Base-by-base conservation (phyloP, 2,329 filamentous ascomycete species). In the Magnaporthiopsis rhizophila region DNA sequence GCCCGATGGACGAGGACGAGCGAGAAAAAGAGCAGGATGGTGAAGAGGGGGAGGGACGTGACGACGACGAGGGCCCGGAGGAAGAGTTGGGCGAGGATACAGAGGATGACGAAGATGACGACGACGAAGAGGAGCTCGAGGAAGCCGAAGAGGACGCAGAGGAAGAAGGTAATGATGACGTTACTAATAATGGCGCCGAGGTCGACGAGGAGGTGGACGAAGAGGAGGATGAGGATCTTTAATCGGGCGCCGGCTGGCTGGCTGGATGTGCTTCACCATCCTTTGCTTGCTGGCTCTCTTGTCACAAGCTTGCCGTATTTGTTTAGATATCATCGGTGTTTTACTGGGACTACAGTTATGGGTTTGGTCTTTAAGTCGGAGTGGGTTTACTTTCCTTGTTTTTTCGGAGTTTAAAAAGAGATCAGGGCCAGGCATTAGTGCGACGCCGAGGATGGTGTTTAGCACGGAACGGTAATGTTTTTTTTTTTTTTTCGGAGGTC, bases 191-290 rank as follows among this genome's bases (percentile, higher is more conserved):
- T 6, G 67, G 63, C 3, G 69, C 59, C 0, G 66, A 66, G 2
- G 65, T 66, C 1, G 68, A 64, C 26, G 67, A 72, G 2, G 74
- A 74, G 60, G 72, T 71, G 45, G 72, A 71, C 30, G 72, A 72
- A 26, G 71, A 72, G 5, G 72, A 72, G 7, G 72, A 70, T 11
- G 73, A 71, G 7, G 72, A 72, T 21, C 71, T 53, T 53, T 53
- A 11, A 53, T n/a, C 45, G 9, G 5, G 9, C 45, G 24, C 9
- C n/a, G 45, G 0, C 9, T 53, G 45, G 3, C 45, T 24, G 45
- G 3, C 8, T 53, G 21, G 45, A 24, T 53, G 3, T 3, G 45
- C 21, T 53, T n/a, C 21, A 53, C n/a, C n/a, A 21, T 24, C 21
- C 45, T 53, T 7, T n/a, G 45, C 45, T 53, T 53, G 6, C n/a